Conservation (phyloP, 306 rosid species). For the Rubus idaeus region DNA sequence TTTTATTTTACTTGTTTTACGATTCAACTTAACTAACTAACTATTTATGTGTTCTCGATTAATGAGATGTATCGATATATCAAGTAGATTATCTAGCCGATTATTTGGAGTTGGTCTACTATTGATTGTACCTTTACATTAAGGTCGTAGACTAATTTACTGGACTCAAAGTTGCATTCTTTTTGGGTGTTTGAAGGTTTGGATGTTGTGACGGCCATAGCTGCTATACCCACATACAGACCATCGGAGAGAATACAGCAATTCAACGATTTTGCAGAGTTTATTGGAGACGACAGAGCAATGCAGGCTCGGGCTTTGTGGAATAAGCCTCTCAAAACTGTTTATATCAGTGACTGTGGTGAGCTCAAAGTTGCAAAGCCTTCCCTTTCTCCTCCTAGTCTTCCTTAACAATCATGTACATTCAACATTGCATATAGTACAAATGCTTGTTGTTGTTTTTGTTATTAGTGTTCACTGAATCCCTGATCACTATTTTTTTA, state of each 20-base stretch:
- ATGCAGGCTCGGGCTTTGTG: constrained; percentile 79
- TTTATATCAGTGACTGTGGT: constrained; percentile 86
- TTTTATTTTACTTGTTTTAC: background rate
- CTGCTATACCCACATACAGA: constrained; percentile 74
- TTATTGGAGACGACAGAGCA: constrained; percentile 86
- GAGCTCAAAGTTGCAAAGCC: constrained; percentile 86
- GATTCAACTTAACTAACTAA: no score
- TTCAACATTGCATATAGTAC: background rate
- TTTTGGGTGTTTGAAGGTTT: constrained; percentile 48
- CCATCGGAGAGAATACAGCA: constrained; percentile 81
- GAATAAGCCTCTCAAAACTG: constrained; percentile 77
- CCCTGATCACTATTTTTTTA: background rate
- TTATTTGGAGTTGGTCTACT: no score
- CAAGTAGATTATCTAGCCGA: background rate
- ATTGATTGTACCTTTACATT: no score
- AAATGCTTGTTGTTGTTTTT: background rate
- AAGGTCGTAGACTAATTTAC: background rate
- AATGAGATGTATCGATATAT: background rate
- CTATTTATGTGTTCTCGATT: no score
- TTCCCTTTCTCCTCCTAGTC: constrained; percentile 75
- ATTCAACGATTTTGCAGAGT: constrained; percentile 79
- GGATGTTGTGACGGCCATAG: constrained; percentile 81
- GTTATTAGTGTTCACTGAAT: background rate
- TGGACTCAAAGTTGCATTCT: background rate
- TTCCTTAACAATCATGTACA: constrained; percentile 44